Base-by-base conservation (phyloP, 2,329 filamentous ascomycete genomes). In the Elsinoe perseae region DNA sequence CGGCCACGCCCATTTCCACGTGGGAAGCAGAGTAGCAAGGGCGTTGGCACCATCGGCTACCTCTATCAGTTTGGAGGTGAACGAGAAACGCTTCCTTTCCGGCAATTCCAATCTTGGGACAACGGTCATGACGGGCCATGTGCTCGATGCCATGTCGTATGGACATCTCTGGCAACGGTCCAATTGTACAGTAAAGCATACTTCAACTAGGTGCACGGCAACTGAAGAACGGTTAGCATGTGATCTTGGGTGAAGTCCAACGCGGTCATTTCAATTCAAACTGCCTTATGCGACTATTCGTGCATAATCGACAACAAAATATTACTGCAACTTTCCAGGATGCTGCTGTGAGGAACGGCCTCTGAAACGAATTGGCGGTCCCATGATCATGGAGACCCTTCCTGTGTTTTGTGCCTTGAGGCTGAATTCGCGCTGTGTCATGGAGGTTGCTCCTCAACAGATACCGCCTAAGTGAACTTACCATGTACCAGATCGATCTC, bases 1-100 rank as follows among this genome's bases (percentile, higher is more conserved):
- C 48, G 48, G 48, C 48, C 48, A 52, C 48, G 48, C 48, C 38
- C n/a, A 12, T 32, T 14, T 42, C 25, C 48, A 52, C 48, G 48
- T 52, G 48, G 48, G 25, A 20, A 38, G 18, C 10, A 36, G 3
- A 36, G 32, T 14, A 36, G n/a, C n/a, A 28, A 12, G 48, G 28
- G 18, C 48, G 20, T 36, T 52, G 25, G 48, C 14, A 52, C 32
- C 48, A 38, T 36, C 28, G 30, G 36, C 48, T 52, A 38, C 32
- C 28, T 10, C 3, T 14, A 8, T 21, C 28, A 10, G 18, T 30
- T 20, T 30, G 48, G 10, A 23, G 25, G 38, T 50, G 48, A 38
- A 20, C 4, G 16, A 43, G 18, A 18, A 30, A 52, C 30, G 28
- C 28, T 38, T 52, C 18, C 48, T 23, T 8, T n/a, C 28, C 48